Conservation (phyloP, 352 stramenopile genomes). For the Pythium brachiatum region DNA sequence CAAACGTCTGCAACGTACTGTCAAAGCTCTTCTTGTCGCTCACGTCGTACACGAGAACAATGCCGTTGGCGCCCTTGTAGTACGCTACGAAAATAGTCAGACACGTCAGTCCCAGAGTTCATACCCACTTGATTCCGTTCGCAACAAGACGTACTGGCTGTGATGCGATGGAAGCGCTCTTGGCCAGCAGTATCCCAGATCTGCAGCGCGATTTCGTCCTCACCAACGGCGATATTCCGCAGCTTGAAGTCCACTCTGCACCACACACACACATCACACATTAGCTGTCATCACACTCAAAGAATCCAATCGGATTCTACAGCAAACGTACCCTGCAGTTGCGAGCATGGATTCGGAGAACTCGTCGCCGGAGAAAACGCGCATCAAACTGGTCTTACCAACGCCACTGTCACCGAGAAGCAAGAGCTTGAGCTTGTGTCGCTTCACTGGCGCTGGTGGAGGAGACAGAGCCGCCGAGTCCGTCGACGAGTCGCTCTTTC, state of each 20-base stretch:
- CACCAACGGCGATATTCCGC: slow-evolving; percentile 77
- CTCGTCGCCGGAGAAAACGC: slow-evolving; percentile 90
- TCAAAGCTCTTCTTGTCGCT: slow-evolving; percentile 91
- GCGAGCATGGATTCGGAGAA: slow-evolving; percentile 90
- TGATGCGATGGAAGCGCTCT: slow-evolving; percentile 94
- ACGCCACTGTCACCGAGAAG: slow-evolving; percentile 90
- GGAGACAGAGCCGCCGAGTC: slow-evolving; percentile 6
- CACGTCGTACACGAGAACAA: slow-evolving; percentile 93
- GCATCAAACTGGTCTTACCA: slow-evolving; percentile 92
- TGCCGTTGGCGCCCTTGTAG: slow-evolving; percentile 93
- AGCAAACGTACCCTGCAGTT: slow-evolving; percentile 80
- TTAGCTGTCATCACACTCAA: slow-evolving; percentile 5
- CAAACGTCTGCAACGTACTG: slow-evolving; percentile 50
- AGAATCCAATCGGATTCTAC: neutral
- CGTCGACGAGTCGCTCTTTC: slow-evolving; percentile 25
- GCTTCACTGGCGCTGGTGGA: slow-evolving; percentile 47
- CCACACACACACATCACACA: neutral
- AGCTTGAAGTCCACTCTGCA: slow-evolving; percentile 92
- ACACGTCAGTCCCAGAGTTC: neutral
- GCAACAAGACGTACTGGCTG: slow-evolving; percentile 62
- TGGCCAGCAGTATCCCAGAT: slow-evolving; percentile 95
- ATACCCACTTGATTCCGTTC: no score
- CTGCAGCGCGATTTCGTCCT: slow-evolving; percentile 89
- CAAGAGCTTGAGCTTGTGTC: slow-evolving; percentile 89
- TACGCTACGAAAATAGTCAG: slow-evolving; percentile 60